These are phyloP conservation scores for Castanopsis chinensis DNA, from an alignment of 306 rosid genomes.

Conservation along the genomic window DNA sequence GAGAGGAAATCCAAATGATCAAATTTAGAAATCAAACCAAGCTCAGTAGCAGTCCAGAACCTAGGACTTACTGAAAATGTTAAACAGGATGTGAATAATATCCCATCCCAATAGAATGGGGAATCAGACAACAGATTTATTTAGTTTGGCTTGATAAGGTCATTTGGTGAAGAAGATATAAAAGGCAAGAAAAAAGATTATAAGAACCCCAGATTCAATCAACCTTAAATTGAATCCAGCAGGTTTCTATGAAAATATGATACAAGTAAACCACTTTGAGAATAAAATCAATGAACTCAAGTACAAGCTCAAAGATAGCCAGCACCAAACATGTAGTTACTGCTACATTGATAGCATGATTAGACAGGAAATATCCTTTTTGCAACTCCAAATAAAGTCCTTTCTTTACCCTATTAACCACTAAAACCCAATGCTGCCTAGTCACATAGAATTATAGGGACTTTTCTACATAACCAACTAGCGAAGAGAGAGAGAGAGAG, in stretches of 20 bases:
- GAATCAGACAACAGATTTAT: background rate
- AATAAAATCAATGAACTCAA: background rate
- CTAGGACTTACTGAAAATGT: background rate
- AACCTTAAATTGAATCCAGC: background rate
- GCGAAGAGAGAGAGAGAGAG: too few species aligned
- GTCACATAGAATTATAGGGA: too few species aligned
- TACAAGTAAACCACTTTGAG: background rate
- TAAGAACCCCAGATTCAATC: background rate
- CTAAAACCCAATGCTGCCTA: background rate
- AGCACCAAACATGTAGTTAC: background rate
- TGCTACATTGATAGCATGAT: background rate
- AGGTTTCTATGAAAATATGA: background rate
- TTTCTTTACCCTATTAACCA: background rate
- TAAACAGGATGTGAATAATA: background rate
- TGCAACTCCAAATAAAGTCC: background rate
- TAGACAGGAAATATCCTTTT: background rate
- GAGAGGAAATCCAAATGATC: background rate
- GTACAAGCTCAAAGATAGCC: background rate
- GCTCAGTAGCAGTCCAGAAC: background rate
- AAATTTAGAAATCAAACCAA: conserved; percentile 14
- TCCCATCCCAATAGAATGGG: background rate
- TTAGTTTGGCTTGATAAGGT: background rate
- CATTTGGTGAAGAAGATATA: background rate
- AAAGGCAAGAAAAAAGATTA: background rate
- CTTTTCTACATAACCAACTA: too few species aligned